Conservation (phyloP, 202 grass and related monocot genomes). For the Carex arenaria region DNA sequence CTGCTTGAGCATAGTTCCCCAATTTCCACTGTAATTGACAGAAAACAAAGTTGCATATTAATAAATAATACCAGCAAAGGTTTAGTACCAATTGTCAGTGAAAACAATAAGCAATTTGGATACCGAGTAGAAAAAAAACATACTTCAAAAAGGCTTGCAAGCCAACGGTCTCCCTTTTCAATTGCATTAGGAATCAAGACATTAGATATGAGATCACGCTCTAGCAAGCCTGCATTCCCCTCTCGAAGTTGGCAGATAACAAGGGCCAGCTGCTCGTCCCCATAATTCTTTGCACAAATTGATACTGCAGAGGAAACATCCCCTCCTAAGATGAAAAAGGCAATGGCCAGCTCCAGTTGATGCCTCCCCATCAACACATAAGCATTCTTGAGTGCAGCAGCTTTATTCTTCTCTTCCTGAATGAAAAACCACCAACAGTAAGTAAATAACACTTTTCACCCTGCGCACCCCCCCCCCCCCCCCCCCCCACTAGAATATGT, state of each 20-base stretch:
- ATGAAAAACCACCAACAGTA: constrained; percentile 35
- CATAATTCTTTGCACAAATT: constrained; percentile 93
- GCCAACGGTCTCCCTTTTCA: constrained; percentile 84
- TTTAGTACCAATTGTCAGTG: background rate
- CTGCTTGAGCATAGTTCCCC: constrained; percentile 67
- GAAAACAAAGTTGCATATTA: constrained; percentile 30
- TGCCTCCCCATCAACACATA: constrained; percentile 98
- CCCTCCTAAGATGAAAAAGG: constrained; percentile 86
- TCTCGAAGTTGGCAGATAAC: constrained; percentile 83
- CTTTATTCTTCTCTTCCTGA: constrained; percentile 94
- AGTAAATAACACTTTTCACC: constrained; percentile 5
- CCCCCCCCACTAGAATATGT: constrained; percentile 7
- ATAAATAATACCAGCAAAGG: constrained; percentile 16
- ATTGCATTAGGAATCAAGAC: constrained; percentile 66
- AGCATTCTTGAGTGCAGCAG: constrained; percentile 94
- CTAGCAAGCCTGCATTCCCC: constrained; percentile 64
- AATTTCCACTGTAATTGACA: constrained; percentile 79
- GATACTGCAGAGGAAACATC: constrained; percentile 75
- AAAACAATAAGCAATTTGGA: constrained; percentile 13
- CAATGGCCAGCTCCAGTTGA: constrained; percentile 89
- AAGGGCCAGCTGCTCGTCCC: constrained; percentile 85
- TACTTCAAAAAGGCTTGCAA: constrained; percentile 91
- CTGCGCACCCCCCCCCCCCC: constrained; percentile 14
- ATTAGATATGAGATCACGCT: constrained; percentile 71
- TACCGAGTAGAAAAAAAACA: constrained; percentile 17